Evolutionary conservation across 805 yeast species (phyloP), one percentile per base, ranked within the genome.

Genomic region (Candida namnaoensis): DNA sequence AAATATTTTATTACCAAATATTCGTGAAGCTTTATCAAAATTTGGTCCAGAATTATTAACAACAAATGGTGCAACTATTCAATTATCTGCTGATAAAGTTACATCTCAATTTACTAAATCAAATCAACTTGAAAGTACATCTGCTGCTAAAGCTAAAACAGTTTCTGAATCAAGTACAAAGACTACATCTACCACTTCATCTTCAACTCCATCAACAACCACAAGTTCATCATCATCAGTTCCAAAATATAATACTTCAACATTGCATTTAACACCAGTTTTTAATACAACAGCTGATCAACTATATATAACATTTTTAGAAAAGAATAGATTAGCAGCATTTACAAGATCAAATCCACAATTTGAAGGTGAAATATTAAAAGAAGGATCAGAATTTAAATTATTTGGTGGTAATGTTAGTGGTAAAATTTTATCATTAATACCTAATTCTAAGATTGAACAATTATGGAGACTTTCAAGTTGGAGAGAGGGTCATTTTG

Each of bases 211-310:
- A 5, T 9, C 54, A 1, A 25, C 51, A 10, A 35, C 52, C 56
- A 11, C 35, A 49, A 3, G 39, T 49, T 19, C 19, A 27, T 30
- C 52, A 5, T 38, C 53, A 14, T 32, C 47, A n/a, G 68, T 71
- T 35, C 81, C 85, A 13, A 80, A 76, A 42, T 83, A 84, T 61
- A 91, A 88, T 64, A 87, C 96, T 6, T 75, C 95, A 0, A 76
- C 87, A 1, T 66, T 91, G 40, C 82, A 81, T 50, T 67, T 90
- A 40, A 85, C 83, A 50, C 82, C 95, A 5, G 69, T 75, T 3
- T 93, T 93, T 72, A 82, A 82, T 61, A 88, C 96, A 12, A 74
- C 95, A 4, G 95, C 96, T 1, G 87, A 83, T 47, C 95, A 88
- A 58, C 62, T 95, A 32, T 93, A 80, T 61, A 65, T 74, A 36